Conservation (phyloP, 805 yeast species). For the Schizosaccharomyces octosporus region DNA sequence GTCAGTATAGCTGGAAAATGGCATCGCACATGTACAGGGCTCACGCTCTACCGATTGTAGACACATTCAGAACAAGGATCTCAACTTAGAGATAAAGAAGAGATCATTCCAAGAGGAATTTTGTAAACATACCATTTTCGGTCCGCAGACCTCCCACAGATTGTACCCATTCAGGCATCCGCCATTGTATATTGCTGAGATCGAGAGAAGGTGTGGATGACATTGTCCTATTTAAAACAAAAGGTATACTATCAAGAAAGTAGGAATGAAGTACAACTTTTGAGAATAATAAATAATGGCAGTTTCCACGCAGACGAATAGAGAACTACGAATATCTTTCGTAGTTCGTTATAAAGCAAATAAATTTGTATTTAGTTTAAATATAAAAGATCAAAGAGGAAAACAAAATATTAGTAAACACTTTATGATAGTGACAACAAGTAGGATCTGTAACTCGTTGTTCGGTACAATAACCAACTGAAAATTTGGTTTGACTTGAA, state of each 20-base stretch:
- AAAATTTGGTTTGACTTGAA: too few relatives aligned
- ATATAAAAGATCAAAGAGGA: too few relatives aligned
- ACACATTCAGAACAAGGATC: background rate
- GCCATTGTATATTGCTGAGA: conserved; percentile 85
- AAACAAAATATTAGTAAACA: too few relatives aligned
- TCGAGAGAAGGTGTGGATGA: conserved; percentile 1
- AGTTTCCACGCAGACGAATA: too few relatives aligned
- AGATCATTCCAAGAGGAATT: background rate
- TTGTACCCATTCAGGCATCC: conserved; percentile 93
- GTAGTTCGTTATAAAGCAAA: too few relatives aligned
- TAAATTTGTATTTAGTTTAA: too few relatives aligned
- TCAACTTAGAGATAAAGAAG: background rate
- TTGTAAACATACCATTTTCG: conserved; percentile 29
- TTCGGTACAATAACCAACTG: too few relatives aligned
- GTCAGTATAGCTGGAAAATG: background rate
- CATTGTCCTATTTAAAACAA: background rate
- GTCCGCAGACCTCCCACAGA: conserved; percentile 46
- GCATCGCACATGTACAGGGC: background rate
- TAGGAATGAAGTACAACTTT: too few relatives aligned
- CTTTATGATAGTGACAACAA: too few relatives aligned
- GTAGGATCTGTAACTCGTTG: too few relatives aligned
- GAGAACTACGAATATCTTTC: too few relatives aligned
- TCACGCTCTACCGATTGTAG: background rate
- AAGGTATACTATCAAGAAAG: background rate
- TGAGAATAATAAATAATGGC: too few relatives aligned